Conservation (phyloP, 1,284 basidiomycete genomes). For the Ceratobasidium sp. region DNA sequence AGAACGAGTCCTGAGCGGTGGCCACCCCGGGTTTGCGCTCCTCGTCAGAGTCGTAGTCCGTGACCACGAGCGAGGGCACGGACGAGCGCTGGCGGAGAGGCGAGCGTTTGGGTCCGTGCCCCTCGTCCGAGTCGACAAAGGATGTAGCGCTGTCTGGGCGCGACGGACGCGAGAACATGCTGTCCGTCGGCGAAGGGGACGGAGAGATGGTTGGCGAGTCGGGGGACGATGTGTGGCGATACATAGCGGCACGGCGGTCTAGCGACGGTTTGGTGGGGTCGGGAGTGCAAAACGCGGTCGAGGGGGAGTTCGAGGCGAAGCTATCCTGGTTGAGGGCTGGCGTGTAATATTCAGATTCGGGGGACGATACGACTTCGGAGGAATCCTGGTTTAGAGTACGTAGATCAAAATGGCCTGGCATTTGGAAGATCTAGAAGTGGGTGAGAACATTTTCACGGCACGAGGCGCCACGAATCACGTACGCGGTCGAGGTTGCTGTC, state of each 20-base stretch:
- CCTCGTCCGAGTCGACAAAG: slow-evolving; percentile 28
- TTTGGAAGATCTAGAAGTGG: slow-evolving; percentile 39
- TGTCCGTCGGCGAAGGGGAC: slow-evolving; percentile 42
- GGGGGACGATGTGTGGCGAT: slow-evolving; percentile 21
- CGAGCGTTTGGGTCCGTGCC: slow-evolving; percentile 36
- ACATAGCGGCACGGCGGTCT: slow-evolving; percentile 35
- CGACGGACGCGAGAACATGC: slow-evolving; percentile 43
- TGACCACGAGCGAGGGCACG: slow-evolving; percentile 38
- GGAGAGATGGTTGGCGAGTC: slow-evolving; percentile 34
- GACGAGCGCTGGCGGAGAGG: slow-evolving; percentile 39
- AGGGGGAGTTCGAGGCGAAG: slow-evolving; percentile 28
- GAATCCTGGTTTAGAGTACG: slow-evolving; percentile 38
- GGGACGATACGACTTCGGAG: slow-evolving; percentile 38
- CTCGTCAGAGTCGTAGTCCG: slow-evolving; percentile 40
- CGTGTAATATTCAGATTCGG: slow-evolving; percentile 41
- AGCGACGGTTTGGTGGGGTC: slow-evolving; percentile 27
- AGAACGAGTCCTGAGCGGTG: slow-evolving; percentile 32
- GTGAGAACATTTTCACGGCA: slow-evolving; percentile 35
- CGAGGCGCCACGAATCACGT: slow-evolving; percentile 35
- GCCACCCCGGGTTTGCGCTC: slow-evolving; percentile 30
- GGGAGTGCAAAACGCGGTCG: slow-evolving; percentile 35
- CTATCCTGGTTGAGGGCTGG: slow-evolving; percentile 35
- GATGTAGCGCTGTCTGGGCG: slow-evolving; percentile 42
- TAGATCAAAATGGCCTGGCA: slow-evolving; percentile 40
- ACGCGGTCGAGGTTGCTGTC: slow-evolving; percentile 36